These are phyloP conservation scores for Bryopsis sp. DNA, from an alignment of 139 green algal species.

Conservation along the genomic window DNA sequence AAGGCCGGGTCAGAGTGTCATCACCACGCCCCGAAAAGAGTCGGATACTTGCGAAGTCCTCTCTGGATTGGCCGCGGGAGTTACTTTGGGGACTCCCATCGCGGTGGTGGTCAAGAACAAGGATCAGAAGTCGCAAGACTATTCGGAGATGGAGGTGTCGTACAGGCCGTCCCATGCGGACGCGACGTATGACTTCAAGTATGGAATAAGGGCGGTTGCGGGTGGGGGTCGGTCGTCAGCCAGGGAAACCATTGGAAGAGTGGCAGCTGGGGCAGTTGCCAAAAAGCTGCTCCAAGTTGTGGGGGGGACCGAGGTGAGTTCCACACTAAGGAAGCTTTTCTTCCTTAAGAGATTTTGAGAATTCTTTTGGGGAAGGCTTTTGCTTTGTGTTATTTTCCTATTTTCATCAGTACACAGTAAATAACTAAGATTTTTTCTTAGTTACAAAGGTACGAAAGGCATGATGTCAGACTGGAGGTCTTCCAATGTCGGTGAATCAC, in stretches of 20 bases:
- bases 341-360: too few relatives aligned
- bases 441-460: too few relatives aligned
- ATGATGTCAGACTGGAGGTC: too few relatives aligned
- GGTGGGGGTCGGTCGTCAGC: constrained; percentile 92
- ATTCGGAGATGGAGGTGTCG: constrained; percentile 76
- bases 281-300: constrained; percentile 90
- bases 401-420: too few relatives aligned
- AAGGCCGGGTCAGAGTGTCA: constrained; percentile 88
- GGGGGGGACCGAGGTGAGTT: constrained; percentile 65
- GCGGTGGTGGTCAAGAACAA: constrained; percentile 94
- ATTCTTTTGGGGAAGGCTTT: too few relatives aligned
- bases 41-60: constrained; percentile 88
- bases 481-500: too few relatives aligned
- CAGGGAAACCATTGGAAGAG: constrained; percentile 92
- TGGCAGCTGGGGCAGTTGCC: constrained; percentile 92
- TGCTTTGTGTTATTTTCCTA: too few relatives aligned
- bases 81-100: constrained; percentile 87
- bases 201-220: constrained; percentile 90
- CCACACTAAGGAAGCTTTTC: too few relatives aligned
- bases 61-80: constrained; percentile 64
- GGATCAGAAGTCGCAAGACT: constrained; percentile 80
- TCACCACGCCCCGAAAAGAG: constrained; percentile 96
- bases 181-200: constrained; percentile 99
- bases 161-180: constrained; percentile 94
- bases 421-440: too few relatives aligned